Percentiles rank a stretch among this genome's conserved stretches.
These are phyloP conservation scores for Zygotorulaspora sp. DNA, from an alignment of 805 yeast species.

Conservation along the genomic window DNA sequence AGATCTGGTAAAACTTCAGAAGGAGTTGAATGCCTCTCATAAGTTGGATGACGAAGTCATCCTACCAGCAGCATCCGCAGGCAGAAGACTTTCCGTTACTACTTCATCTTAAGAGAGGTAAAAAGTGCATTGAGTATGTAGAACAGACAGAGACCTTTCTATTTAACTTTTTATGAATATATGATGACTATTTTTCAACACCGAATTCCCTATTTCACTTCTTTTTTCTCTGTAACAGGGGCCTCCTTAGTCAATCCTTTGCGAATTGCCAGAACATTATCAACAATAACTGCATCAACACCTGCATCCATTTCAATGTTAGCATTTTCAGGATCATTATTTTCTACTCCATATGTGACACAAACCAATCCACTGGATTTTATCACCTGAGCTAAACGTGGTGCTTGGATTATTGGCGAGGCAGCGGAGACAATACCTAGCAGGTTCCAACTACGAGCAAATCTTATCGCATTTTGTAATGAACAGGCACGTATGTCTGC, in stretches of 20 bases:
- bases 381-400: slow-evolving; percentile 85
- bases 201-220: not conserved
- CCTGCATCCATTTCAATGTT: slow-evolving; percentile 87
- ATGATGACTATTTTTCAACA: not conserved
- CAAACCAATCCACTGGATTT: slow-evolving; percentile 88
- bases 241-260: slow-evolving; percentile 55
- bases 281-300: slow-evolving; percentile 98
- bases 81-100: slow-evolving; percentile 15
- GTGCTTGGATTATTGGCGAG: slow-evolving; percentile 79
- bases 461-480: slow-evolving; percentile 84
- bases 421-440: slow-evolving; percentile 91
- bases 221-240: not conserved
- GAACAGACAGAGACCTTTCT: too few relatives aligned
- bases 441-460: slow-evolving; percentile 85
- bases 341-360: slow-evolving; percentile 82
- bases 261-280: slow-evolving; percentile 88
- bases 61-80: slow-evolving; percentile 3
- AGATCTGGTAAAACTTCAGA: slow-evolving; percentile 8
- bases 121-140: not conserved
- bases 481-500: slow-evolving; percentile 86
- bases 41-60: slow-evolving; percentile 1
- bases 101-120: slow-evolving; percentile 5
- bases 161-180: not conserved
- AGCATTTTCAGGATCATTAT: slow-evolving; percentile 81
- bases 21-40: slow-evolving; percentile 4